Evolutionary conservation across 2,329 filamentous ascomycete species (phyloP), one percentile per base, ranked within the genome.

Genomic region (Akanthomyces dipterigenus): DNA sequence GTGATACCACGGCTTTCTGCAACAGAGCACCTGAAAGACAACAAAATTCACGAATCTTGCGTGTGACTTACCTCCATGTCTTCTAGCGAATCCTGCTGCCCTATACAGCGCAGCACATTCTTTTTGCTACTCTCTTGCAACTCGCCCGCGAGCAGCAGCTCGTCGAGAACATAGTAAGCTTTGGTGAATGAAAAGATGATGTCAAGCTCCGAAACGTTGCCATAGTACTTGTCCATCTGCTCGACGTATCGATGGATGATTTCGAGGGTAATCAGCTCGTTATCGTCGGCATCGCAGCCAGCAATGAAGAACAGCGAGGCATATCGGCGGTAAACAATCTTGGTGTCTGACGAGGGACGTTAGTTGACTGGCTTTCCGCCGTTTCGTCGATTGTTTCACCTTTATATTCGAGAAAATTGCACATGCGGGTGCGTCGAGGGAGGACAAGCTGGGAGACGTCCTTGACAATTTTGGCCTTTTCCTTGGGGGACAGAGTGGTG

Each of bases 181-280:
- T 99, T 99, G 69, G 96, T 96, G 76, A 99, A 99, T 75, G 96
- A 98, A 85, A 99, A 99, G 76, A 99, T 99, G 77, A 98, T 97
- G 76, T 98, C 93, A 66, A 99, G 85, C 80, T 99, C 95, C 87
- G 95, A 99, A 63, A 99, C 95, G 76, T 99, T 99, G 76, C 95
- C 95, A 76, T 98, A 99, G 81, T 99, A 99, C 77, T 99, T 99
- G 83, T 99, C 95, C 95, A 99, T 99, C 79, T 99, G 95, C 77
- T 99, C 95, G 72, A 99, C 95, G 75, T 99, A 99, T 77, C 95
- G 91, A 77, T 99, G 95, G 70, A 99, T 96, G 73, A 99, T 92
- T 77, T 99, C 95, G 73, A 99, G 91, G 26, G 91, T 96, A 75
- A 98, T 97, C 72, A 99, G 81, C 75, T 99, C 95, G 77, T 99